Evolutionary conservation across 1,284 basidiomycete species (phyloP).

Genomic region (Puccinia sorghi): DNA sequence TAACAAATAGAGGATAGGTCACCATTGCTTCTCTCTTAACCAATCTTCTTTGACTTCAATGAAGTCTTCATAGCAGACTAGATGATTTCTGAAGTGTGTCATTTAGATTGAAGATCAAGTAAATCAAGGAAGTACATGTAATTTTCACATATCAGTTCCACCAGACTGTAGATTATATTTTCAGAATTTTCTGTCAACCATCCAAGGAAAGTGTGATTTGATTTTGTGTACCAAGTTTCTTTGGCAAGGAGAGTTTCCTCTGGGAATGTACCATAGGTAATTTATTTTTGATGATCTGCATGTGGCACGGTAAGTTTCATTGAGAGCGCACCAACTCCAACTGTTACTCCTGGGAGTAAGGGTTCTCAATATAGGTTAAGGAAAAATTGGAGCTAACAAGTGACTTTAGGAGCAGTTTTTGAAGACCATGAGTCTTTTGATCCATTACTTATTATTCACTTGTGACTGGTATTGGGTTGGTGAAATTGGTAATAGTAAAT

Average conservation of each 20-base stretch:
- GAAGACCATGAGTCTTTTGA: not conserved
- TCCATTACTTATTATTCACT: too few relatives aligned
- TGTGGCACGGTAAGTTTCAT: not conserved
- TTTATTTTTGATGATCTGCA: not conserved
- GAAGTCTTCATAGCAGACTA: not conserved
- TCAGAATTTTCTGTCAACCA: too few relatives aligned
- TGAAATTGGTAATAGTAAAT: too few relatives aligned
- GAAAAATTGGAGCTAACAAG: too few relatives aligned
- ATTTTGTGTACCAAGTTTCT: too few relatives aligned
- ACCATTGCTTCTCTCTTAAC: not conserved
- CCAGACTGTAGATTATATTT: not conserved
- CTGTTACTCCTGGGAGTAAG: constrained; percentile 30
- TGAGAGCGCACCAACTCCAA: not conserved
- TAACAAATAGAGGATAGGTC: not conserved
- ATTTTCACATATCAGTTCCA: not conserved
- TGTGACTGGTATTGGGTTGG: too few relatives aligned
- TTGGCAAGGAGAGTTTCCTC: too few relatives aligned
- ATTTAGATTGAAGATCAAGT: not conserved
- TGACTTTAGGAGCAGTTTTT: too few relatives aligned
- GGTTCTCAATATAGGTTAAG: too few relatives aligned
- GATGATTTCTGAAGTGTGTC: constrained; percentile 13
- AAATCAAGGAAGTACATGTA: not conserved
- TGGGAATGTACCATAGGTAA: constrained; percentile 16
- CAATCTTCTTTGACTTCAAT: not conserved
- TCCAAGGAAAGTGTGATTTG: too few relatives aligned